Conservation (phyloP, 1,284 basidiomycete species). For the Ganoderma multipileum region DNA sequence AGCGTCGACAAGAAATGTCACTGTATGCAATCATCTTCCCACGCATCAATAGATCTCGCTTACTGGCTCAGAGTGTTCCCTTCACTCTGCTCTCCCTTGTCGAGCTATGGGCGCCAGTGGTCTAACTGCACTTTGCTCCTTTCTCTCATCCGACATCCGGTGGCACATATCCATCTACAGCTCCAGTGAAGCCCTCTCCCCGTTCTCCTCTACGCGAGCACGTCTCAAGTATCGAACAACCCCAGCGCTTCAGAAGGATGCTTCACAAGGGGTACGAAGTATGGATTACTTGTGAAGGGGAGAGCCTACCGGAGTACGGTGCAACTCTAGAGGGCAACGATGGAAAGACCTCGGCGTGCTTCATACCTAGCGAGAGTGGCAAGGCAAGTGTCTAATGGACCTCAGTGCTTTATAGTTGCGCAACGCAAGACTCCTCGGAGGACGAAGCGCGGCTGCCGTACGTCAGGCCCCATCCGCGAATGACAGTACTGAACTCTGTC, state of each 20-base stretch:
- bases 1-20: background rate
- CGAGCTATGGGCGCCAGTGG: slow-evolving; percentile 6
- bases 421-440: background rate
- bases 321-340: slow-evolving; percentile 11
- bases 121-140: background rate
- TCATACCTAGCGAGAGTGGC: slow-evolving; percentile 26
- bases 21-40: background rate
- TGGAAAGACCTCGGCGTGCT: slow-evolving; percentile 19
- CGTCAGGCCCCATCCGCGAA: background rate
- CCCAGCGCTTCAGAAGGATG: slow-evolving; percentile 1
- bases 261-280: slow-evolving; percentile 19
- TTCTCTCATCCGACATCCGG: background rate
- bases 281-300: slow-evolving; percentile 18
- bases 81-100: background rate
- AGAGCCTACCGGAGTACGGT: slow-evolving; percentile 17
- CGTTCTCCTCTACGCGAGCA: background rate
- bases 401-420: too few relatives aligned
- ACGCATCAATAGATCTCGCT: background rate
- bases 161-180: background rate
- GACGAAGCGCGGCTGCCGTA: background rate
- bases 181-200: background rate
- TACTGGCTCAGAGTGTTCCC: background rate
- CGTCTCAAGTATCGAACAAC: background rate
- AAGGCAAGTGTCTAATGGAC: slow-evolving; percentile 16
- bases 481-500: background rate